A percentile compares a stretch with the other conserved stretches of the same genome.
Conservation (phyloP, 2,329 filamentous ascomycete genomes). For the Bipolaris gigantea region DNA sequence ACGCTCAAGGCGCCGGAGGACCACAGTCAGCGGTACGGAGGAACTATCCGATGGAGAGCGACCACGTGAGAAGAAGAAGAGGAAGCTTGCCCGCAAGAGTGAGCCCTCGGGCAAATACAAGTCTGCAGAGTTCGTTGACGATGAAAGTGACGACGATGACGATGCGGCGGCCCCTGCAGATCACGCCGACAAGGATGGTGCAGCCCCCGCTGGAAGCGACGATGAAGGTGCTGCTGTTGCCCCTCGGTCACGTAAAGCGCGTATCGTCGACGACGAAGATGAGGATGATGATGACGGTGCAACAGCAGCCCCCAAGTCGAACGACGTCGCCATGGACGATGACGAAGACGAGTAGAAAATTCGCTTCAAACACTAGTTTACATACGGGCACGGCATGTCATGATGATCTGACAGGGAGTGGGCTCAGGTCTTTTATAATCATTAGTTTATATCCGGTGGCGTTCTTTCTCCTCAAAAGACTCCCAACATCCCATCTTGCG, state of each 20-base stretch:
- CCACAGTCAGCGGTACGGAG: constrained; percentile 44
- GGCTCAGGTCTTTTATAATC: not conserved
- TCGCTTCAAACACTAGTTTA: not conserved
- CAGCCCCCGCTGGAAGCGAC: not conserved
- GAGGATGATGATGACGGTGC: constrained; percentile 32
- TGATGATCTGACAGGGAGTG: not conserved
- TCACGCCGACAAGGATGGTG: constrained; percentile 14
- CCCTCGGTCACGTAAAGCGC: constrained; percentile 33
- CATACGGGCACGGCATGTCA: not conserved
- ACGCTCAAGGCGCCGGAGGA: constrained; percentile 40
- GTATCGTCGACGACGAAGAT: constrained; percentile 42
- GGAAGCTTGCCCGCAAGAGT: constrained; percentile 60
- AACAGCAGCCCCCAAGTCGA: constrained; percentile 23
- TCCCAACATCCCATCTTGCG: not conserved
- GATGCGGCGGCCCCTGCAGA: constrained; percentile 24
- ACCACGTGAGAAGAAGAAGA: constrained; percentile 63
- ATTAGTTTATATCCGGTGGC: not conserved
- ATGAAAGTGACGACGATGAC: constrained; percentile 56
- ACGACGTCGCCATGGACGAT: constrained; percentile 33
- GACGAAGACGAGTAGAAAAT: constrained; percentile 34
- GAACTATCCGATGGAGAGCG: constrained; percentile 60
- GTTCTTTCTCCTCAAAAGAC: not conserved
- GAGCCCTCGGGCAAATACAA: constrained; percentile 69
- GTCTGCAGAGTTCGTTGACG: constrained; percentile 79
- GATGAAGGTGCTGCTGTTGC: constrained; percentile 20